Conservation (phyloP, 1,139 yeast genomes). For the Geotrichum cucujoidarum region DNA sequence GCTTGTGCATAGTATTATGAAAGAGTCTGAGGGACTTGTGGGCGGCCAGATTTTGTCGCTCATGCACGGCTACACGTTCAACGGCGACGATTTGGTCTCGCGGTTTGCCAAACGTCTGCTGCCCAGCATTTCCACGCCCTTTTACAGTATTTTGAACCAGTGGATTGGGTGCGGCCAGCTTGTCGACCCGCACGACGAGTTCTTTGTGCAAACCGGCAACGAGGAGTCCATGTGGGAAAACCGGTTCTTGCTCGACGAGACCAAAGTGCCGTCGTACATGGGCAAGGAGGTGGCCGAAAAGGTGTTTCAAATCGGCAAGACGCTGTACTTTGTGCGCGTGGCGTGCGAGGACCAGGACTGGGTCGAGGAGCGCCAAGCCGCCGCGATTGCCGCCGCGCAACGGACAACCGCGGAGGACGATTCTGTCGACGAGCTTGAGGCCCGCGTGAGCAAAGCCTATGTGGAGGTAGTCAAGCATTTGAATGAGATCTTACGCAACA, state of each 20-base stretch:
- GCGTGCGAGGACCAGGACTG: conserved; percentile 61
- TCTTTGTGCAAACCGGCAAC: conserved; percentile 48
- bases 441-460: conserved; percentile 50
- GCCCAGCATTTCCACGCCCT: conserved; percentile 51
- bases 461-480: conserved; percentile 53
- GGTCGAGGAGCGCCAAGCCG: conserved; percentile 42
- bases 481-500: conserved; percentile 47
- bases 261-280: conserved; percentile 59
- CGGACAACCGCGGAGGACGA: conserved; percentile 24
- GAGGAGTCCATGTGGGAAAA: conserved; percentile 31
- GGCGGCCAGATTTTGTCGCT: conserved; percentile 58
- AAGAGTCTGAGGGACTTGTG: conserved; percentile 37
- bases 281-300: conserved; percentile 45
- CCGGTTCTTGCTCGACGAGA: conserved; percentile 33
- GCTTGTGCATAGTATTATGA: conserved; percentile 43
- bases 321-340: conserved; percentile 60
- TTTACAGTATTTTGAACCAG: conserved; percentile 52
- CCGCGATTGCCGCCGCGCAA: conserved; percentile 14
- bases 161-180: conserved; percentile 74
- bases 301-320: conserved; percentile 73
- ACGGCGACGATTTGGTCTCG: conserved; percentile 58
- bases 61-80: conserved; percentile 48
- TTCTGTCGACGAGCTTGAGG: conserved; percentile 39
- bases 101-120: conserved; percentile 46
- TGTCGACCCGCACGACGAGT: conserved; percentile 53